Evolutionary conservation across 2,329 filamentous ascomycete genomes (phyloP), one percentile per base, ranked within the genome.

Genomic region (Alternaria metachromatica): DNA sequence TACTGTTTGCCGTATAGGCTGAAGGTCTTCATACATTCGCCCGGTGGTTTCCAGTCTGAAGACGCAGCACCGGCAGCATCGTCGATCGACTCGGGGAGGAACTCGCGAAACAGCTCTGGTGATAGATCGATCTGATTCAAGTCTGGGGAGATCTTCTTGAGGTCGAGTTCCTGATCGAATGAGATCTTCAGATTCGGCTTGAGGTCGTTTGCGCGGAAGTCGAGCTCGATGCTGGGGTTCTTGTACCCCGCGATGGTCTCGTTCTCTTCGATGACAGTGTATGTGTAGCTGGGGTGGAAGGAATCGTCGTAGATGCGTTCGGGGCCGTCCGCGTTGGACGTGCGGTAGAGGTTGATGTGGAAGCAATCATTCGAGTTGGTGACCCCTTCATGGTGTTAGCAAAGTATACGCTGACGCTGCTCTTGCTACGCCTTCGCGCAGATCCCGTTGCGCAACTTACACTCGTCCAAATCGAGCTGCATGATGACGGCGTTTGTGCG

Each of bases 231-330:
- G 68, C 89, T 88, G 59, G 97, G 86, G 58, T 89, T 89, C 77
- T 93, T 90, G 84, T 97, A 97, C 41, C 95, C 95, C 72, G 97
- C 94, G 68, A 98, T 95, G 28, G 87, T 87, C 80, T 99, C 94
- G 9, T 96, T 90, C n/a, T 98, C 91, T 74, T 93, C 93, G 72
- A 98, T 97, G 67, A 99, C 91, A 2, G 93, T 85, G 80, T 98
- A 97, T 18, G 95, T 97, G 79, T 94, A 96, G 75, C 88, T 87
- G 0, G 96, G 96, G 64, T 92, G 86, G 80, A 99, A 98, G 26
- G 87, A 70, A 90, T 82, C 30, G 86, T 87, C 72, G 87, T 88
- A 87, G 76, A 67, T 69, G 55, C 65, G 72, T 63, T 72, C 60
- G 11, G 63, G 62, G 41, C 71, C 64, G 61, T 59, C 64, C 37